phyloP scores from a whole-genome alignment of 1,139 yeast genomes.

The Zygoascus hellenicus region DNA sequence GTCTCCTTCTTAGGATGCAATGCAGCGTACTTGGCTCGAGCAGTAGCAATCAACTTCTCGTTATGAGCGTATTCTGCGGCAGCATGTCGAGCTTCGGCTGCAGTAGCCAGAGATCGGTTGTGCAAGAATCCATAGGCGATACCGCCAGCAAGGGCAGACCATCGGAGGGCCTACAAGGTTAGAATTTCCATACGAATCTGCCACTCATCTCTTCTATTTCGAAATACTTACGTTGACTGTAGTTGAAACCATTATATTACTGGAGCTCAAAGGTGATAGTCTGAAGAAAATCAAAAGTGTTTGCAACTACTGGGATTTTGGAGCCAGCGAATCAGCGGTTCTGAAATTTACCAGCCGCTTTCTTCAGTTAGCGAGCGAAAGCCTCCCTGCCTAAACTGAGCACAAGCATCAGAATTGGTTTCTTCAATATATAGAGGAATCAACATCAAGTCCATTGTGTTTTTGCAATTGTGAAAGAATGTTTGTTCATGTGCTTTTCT shows the following conservation, averaged over 20 bases:
- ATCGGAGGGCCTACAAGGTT: constrained; percentile 64
- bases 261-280: background rate
- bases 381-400: background rate
- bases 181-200: constrained; percentile 2
- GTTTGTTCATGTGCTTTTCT: background rate
- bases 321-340: constrained; percentile 7
- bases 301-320: background rate
- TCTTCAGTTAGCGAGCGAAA: background rate
- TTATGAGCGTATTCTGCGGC: constrained; percentile 57
- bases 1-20: constrained; percentile 43
- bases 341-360: constrained; percentile 5
- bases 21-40: constrained; percentile 82
- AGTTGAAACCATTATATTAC: constrained; percentile 21
- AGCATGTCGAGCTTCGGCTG: constrained; percentile 54
- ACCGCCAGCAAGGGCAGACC: constrained; percentile 88
- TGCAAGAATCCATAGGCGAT: constrained; percentile 84
- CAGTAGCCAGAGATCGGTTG: constrained; percentile 61
- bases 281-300: background rate
- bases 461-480: too few relatives aligned
- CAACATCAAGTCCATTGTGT: too few relatives aligned
- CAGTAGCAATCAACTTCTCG: constrained; percentile 75
- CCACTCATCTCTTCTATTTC: too few relatives aligned
- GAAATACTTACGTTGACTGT: constrained; percentile 29
- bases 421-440: too few relatives aligned
- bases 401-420: background rate